These are phyloP conservation scores for Basidiobolus meristosporus DNA, from an alignment of 371 early-diverging fungal genomes.

Conservation along the genomic window DNA sequence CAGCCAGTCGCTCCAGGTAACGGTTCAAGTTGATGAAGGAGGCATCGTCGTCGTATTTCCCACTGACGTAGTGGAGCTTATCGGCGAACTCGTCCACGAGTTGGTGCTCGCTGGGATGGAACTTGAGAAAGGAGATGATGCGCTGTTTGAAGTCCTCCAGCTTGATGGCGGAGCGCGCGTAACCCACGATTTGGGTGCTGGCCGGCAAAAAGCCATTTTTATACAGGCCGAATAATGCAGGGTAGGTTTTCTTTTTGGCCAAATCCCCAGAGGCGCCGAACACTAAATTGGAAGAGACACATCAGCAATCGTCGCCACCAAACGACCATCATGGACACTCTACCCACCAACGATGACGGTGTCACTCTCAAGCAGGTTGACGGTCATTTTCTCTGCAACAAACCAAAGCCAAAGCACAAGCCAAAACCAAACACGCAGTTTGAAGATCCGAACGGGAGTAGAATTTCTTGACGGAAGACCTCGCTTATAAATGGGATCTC, in stretches of 20 bases:
- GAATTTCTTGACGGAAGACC: no score
- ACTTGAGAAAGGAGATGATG: conserved; percentile 45
- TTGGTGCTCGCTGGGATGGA: conserved; percentile 27
- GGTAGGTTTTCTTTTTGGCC: conserved; percentile 97
- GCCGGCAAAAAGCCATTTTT: conserved; percentile 54
- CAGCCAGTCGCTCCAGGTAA: conserved; percentile 28
- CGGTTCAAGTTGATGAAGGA: conserved; percentile 42
- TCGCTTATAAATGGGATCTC: no score
- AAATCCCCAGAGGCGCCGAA: conserved; percentile 90
- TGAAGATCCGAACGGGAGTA: no score
- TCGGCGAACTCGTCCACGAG: no score
- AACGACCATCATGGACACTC: no score
- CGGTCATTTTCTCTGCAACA: no score
- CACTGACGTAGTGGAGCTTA: conserved; percentile 63
- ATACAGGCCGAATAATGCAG: conserved; percentile 81
- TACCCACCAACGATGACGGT: no score
- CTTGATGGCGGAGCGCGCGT: conserved; percentile 79
- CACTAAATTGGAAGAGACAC: no score
- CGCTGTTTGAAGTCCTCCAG: conserved; percentile 55
- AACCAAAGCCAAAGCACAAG: no score
- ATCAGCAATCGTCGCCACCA: no score
- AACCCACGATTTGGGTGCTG: conserved; percentile 73
- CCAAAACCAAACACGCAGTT: no score
- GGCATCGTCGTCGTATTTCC: conserved; percentile 73
- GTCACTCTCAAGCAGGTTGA: no score